Conservation (phyloP, 495 filamentous ascomycete species). For the Talaromyces thailandensis region DNA sequence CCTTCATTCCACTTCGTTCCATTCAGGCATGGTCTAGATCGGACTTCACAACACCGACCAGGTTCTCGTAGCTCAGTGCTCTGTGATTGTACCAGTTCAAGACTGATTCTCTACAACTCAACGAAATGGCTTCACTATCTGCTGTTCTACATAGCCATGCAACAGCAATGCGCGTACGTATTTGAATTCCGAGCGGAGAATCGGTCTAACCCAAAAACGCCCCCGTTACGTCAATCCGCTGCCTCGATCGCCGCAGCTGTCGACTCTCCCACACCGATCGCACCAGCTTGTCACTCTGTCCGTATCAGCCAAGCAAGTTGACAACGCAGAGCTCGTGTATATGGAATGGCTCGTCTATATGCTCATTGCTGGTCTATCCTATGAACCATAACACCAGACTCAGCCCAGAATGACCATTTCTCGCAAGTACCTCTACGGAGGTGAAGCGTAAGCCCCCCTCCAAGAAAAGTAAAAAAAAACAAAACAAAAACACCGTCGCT, state of each 20-base stretch:
- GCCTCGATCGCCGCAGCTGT: background rate
- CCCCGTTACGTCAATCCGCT: background rate
- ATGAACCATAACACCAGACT: background rate
- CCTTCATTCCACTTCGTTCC: too few species aligned
- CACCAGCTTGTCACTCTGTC: background rate
- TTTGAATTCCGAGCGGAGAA: background rate
- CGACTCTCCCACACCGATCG: background rate
- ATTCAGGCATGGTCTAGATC: too few species aligned
- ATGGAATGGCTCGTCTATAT: background rate
- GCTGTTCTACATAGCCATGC: background rate
- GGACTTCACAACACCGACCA: background rate
- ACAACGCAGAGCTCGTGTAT: background rate
- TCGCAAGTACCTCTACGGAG: slow-evolving; percentile 2
- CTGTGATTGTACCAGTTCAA: background rate
- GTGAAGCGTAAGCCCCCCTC: background rate
- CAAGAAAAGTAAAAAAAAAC: too few species aligned
- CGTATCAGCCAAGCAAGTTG: too few species aligned
- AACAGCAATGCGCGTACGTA: background rate
- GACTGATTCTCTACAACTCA: background rate
- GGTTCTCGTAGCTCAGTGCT: background rate
- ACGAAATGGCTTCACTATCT: background rate
- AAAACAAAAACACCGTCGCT: too few species aligned
- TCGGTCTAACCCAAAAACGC: background rate
- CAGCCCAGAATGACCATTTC: background rate
- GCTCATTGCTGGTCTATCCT: background rate